Conservation (phyloP, 768 basidiomycete genomes). For the Termitomyces sp. region DNA sequence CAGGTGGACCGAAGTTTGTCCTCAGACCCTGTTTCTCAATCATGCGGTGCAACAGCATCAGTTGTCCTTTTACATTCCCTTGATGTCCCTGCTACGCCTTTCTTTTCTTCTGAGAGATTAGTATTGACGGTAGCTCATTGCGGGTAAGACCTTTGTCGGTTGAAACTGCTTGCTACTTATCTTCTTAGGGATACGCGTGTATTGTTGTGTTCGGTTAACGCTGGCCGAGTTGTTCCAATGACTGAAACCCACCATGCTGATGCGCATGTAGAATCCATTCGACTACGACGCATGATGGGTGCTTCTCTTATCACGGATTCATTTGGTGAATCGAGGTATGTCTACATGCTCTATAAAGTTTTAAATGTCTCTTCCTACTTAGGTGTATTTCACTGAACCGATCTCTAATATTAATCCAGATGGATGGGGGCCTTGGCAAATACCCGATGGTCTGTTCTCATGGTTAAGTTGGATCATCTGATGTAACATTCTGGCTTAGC, state of each 20-base stretch:
- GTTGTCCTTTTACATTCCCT: slow-evolving; percentile 88
- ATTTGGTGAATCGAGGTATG: slow-evolving; percentile 83
- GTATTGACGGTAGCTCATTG: slow-evolving; percentile 89
- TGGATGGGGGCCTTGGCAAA: slow-evolving; percentile 97
- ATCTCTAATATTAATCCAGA: slow-evolving; percentile 26
- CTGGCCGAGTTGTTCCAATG: slow-evolving; percentile 74
- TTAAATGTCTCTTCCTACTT: not conserved
- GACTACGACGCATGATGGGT: slow-evolving; percentile 87
- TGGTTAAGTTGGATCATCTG: not conserved
- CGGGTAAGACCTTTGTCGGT: slow-evolving; percentile 49
- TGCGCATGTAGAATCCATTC: slow-evolving; percentile 74
- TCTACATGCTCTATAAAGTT: not conserved
- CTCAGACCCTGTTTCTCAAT: slow-evolving; percentile 58
- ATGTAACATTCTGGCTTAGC: slow-evolving; percentile 30
- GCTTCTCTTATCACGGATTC: slow-evolving; percentile 88
- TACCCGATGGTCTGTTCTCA: slow-evolving; percentile 67
- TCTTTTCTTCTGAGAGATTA: slow-evolving; percentile 72
- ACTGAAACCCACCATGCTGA: slow-evolving; percentile 98
- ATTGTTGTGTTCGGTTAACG: slow-evolving; percentile 67
- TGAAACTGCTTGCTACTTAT: not conserved
- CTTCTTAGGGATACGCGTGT: slow-evolving; percentile 81
- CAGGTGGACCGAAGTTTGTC: slow-evolving; percentile 77
- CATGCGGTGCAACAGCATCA: slow-evolving; percentile 88
- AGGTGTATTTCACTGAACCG: not conserved
- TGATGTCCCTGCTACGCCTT: slow-evolving; percentile 73